phyloP scores from a whole-genome alignment of 2,329 filamentous ascomycete species.

The Colletotrichum eremochloae region DNA sequence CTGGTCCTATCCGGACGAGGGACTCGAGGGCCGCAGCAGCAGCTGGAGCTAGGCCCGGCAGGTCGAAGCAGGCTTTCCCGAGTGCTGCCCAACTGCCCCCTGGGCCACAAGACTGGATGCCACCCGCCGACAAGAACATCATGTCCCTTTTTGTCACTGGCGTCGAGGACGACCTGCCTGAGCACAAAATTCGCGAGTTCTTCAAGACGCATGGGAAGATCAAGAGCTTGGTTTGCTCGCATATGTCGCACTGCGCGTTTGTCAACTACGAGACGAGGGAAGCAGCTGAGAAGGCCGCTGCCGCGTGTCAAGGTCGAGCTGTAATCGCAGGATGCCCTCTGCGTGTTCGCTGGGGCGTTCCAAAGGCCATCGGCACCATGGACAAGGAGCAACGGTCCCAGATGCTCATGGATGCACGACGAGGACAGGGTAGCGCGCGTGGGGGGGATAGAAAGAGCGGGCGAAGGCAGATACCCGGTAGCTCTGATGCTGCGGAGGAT shows the following conservation, averaged over 20 bases:
- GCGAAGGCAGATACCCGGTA: slow-evolving; percentile 33
- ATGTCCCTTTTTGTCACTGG: slow-evolving; percentile 96
- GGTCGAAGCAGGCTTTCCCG: slow-evolving; percentile 72
- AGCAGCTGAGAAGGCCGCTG: slow-evolving; percentile 87
- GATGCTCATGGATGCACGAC: slow-evolving; percentile 80
- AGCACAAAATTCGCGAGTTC: slow-evolving; percentile 90
- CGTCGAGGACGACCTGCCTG: slow-evolving; percentile 94
- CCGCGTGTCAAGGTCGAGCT: slow-evolving; percentile 86
- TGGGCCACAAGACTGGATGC: slow-evolving; percentile 85
- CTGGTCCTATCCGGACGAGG: slow-evolving; percentile 84
- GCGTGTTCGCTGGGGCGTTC: slow-evolving; percentile 91
- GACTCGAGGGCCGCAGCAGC: slow-evolving; percentile 68
- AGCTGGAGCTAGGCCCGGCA: slow-evolving; percentile 63
- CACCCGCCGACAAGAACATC: slow-evolving; percentile 86
- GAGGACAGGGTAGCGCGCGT: slow-evolving; percentile 56
- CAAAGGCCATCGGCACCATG: slow-evolving; percentile 92
- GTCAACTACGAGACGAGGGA: slow-evolving; percentile 91
- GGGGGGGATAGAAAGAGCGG: slow-evolving; percentile 44
- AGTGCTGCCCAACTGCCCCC: slow-evolving; percentile 81
- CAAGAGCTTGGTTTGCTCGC: slow-evolving; percentile 93
- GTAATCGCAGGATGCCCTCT: slow-evolving; percentile 93
- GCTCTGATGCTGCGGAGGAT: slow-evolving; percentile 15
- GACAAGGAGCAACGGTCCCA: slow-evolving; percentile 86
- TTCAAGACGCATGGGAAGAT: slow-evolving; percentile 92
- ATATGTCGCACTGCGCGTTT: slow-evolving; percentile 97